Evolutionary conservation across 139 green algal species (phyloP).

Genomic region (Volvox reticuliferus): DNA sequence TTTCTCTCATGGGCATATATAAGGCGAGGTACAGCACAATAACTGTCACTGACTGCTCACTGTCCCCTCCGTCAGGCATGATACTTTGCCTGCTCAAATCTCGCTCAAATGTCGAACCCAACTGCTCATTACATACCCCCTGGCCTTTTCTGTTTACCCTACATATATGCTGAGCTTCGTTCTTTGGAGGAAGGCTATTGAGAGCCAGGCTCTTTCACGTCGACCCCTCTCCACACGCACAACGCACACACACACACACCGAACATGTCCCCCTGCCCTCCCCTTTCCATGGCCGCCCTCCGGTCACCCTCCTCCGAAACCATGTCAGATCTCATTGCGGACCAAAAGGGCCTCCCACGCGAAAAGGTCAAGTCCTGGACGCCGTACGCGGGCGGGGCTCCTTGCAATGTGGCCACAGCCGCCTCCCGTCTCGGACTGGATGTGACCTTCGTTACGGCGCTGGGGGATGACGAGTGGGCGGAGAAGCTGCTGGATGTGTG

Average conservation of each 20-base stretch:
- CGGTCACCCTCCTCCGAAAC: not conserved
- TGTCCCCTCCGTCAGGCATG: too few species aligned
- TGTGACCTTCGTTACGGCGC: conserved; percentile 75
- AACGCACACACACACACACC: too few species aligned
- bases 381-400: conserved; percentile 87
- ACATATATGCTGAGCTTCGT: too few species aligned
- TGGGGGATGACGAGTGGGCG: conserved; percentile 83
- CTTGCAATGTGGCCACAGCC: conserved; percentile 84
- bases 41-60: too few species aligned
- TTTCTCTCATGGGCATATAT: too few species aligned
- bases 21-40: too few species aligned
- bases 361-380: conserved; percentile 87
- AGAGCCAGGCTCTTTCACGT: too few species aligned
- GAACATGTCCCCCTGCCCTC: not conserved
- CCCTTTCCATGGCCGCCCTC: not conserved
- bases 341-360: conserved; percentile 78
- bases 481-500: conserved; percentile 81
- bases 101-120: too few species aligned
- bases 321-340: conserved; percentile 86
- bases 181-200: too few species aligned
- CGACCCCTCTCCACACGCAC: too few species aligned
- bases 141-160: too few species aligned
- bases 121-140: not conserved
- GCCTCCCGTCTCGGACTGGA: conserved; percentile 68
- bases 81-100: too few species aligned